Evolutionary conservation across 2,329 filamentous ascomycete genomes (phyloP).

Genomic region (Hortaea sp.): DNA sequence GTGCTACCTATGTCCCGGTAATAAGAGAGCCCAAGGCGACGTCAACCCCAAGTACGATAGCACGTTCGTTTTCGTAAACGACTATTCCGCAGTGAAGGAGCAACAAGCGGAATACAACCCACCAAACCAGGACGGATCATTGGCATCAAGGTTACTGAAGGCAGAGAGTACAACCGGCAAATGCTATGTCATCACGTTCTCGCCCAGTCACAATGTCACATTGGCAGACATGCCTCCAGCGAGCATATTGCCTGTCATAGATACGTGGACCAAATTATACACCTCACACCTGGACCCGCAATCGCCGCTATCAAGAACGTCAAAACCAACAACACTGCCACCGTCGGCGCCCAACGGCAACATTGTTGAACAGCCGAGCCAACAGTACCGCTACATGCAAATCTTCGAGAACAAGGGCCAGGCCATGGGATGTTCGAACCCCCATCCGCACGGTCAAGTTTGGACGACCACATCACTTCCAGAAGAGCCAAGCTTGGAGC

Average conservation of each 20-base stretch:
- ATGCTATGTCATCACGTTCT: conserved; percentile 96
- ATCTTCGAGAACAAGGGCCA: conserved; percentile 99
- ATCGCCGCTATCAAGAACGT: conserved; percentile 50
- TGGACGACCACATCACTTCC: conserved; percentile 90
- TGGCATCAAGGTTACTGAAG: conserved; percentile 66
- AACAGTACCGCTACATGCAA: conserved; percentile 93
- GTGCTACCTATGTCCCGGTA: conserved; percentile 93
- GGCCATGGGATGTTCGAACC: conserved; percentile 97
- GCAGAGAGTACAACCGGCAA: conserved; percentile 84
- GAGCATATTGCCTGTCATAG: conserved; percentile 72
- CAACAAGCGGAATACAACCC: conserved; percentile 69
- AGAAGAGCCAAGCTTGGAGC: conserved; percentile 75
- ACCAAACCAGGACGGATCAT: conserved; percentile 37
- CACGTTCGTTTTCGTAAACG: conserved; percentile 93
- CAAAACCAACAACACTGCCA: conserved; percentile 36
- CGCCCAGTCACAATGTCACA: conserved; percentile 78
- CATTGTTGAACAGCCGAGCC: conserved; percentile 46
- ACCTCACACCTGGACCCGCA: conserved; percentile 64
- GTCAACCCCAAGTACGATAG: conserved; percentile 74
- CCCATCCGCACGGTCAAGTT: conserved; percentile 91
- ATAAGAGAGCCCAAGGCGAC: conserved; percentile 78
- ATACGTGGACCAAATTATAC: conserved; percentile 90
- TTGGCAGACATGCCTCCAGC: conserved; percentile 74
- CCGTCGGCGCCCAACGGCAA: conserved; percentile 29
- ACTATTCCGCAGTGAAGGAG: conserved; percentile 95